A percentile compares a stretch with the other conserved stretches of the same genome.
Conservation (phyloP, 192 early-diverging fungal species). For the Podila epigama region DNA sequence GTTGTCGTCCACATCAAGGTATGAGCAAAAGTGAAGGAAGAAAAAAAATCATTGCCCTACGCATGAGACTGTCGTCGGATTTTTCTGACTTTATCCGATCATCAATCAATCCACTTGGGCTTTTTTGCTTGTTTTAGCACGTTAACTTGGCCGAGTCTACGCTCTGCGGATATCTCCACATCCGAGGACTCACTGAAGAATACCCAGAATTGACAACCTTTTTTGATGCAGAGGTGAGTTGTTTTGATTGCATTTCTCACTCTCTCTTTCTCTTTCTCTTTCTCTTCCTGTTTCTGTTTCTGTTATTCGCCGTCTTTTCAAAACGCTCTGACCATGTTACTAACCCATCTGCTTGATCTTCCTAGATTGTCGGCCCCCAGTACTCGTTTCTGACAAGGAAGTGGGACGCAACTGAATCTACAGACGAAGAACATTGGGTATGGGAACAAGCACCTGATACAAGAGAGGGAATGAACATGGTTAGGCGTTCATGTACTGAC, state of each 20-base stretch:
- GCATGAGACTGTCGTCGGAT: neutral
- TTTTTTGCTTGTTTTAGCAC: conserved; percentile 46
- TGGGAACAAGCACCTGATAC: neutral
- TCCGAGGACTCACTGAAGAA: conserved; percentile 79
- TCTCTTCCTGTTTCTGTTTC: neutral
- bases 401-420: conserved; percentile 78
- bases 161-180: conserved; percentile 83
- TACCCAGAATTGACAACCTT: conserved; percentile 86
- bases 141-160: conserved; percentile 76
- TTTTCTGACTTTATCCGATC: neutral
- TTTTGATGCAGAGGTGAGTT: conserved; percentile 82
- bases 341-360: neutral
- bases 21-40: neutral
- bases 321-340: conserved; percentile 28
- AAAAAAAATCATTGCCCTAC: neutral
- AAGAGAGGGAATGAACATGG: too few species aligned
- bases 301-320: conserved; percentile 55
- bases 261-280: neutral
- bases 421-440: conserved; percentile 82
- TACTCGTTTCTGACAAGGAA: conserved; percentile 83
- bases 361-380: neutral
- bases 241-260: neutral
- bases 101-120: too few species aligned
- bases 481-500: too few species aligned
- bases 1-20: conserved; percentile 81